phyloP scores from a whole-genome alignment of 129 eudicot genomes.

The Smallanthus sonchifolius region DNA sequence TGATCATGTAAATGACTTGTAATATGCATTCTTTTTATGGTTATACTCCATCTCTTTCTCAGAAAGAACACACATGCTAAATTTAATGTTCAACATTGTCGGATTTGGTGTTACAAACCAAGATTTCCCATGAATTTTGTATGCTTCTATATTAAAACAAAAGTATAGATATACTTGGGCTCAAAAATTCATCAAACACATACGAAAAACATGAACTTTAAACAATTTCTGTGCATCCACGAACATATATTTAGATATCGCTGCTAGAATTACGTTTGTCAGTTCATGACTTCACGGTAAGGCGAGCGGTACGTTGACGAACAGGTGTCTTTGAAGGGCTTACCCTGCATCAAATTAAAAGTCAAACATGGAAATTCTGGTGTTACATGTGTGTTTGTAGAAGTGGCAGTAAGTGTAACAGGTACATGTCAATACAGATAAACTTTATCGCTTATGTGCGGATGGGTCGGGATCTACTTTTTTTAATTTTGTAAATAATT shows the following conservation, averaged over 20 bases:
- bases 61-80: not conserved
- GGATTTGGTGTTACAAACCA: not conserved
- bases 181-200: slow-evolving; percentile 26
- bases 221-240: slow-evolving; percentile 4
- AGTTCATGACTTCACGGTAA: slow-evolving; percentile 37
- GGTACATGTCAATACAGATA: not conserved
- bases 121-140: not conserved
- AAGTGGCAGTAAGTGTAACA: not conserved
- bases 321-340: slow-evolving; percentile 97
- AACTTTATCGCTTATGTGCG: not conserved
- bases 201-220: not conserved
- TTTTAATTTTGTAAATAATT: not conserved
- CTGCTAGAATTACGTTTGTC: slow-evolving; percentile 5
- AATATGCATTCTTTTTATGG: slow-evolving; percentile 1
- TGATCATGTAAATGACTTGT: slow-evolving; percentile 19
- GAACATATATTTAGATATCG: slow-evolving; percentile 12
- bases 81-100: not conserved
- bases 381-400: not conserved
- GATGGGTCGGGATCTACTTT: not conserved
- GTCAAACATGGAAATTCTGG: not conserved
- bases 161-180: slow-evolving; percentile 15
- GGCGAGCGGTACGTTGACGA: slow-evolving; percentile 73
- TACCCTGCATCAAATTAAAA: slow-evolving; percentile 49
- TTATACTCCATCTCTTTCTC: not conserved
- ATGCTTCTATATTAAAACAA: slow-evolving; percentile 6